These are phyloP conservation scores for Neurospora sublineolata DNA, from an alignment of 495 filamentous ascomycete genomes.

Conservation along the genomic window DNA sequence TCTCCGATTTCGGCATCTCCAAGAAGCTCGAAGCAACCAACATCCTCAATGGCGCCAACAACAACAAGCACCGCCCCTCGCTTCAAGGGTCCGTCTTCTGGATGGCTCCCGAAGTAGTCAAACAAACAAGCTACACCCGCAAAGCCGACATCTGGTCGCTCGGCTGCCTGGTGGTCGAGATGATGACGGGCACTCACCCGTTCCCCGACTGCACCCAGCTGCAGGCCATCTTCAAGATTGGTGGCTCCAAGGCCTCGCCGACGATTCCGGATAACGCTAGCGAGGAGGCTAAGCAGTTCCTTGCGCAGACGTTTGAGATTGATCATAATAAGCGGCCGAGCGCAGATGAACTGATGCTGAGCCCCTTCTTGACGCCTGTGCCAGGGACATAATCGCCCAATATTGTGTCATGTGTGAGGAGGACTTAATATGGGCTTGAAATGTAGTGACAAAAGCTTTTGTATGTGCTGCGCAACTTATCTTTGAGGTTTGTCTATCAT, in stretches of 20 bases:
- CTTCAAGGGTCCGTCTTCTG: conserved; percentile 97
- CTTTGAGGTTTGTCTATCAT: background rate
- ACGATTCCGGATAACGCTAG: conserved; percentile 82
- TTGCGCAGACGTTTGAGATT: conserved; percentile 84
- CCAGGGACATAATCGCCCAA: conserved; percentile 23
- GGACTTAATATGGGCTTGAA: background rate
- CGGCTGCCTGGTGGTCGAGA: conserved; percentile 93
- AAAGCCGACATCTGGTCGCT: conserved; percentile 99
- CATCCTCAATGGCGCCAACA: conserved; percentile 45
- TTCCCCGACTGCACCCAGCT: conserved; percentile 96
- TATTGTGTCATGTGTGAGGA: background rate
- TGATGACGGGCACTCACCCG: conserved; percentile 95
- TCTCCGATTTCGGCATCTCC: conserved; percentile 97
- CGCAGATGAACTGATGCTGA: conserved; percentile 77
- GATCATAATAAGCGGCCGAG: conserved; percentile 85
- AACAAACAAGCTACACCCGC: conserved; percentile 92
- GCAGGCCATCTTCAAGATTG: conserved; percentile 98
- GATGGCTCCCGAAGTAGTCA: conserved; percentile 99
- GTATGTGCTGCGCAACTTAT: background rate
- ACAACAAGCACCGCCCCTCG: conserved; percentile 76
- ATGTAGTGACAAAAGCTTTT: background rate
- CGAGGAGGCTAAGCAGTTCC: conserved; percentile 73
- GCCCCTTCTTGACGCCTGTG: conserved; percentile 61
- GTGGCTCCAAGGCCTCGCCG: conserved; percentile 71
- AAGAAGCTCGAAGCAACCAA: conserved; percentile 50